These are phyloP conservation scores for Bryum argenteum DNA, from an alignment of 225 moss, liverwort and hornwort species.

Conservation along the genomic window DNA sequence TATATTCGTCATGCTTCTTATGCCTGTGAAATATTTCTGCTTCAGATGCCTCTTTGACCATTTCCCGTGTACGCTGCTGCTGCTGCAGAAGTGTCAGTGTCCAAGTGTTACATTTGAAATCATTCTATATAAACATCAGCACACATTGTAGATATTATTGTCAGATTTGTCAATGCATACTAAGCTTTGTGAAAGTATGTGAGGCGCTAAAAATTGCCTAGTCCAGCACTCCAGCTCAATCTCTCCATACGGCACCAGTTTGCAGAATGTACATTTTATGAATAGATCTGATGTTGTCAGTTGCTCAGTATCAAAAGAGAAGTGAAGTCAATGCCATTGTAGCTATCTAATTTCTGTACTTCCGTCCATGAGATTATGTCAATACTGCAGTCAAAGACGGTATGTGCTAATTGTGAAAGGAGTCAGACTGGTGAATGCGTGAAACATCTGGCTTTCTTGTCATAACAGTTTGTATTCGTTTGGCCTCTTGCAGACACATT, in stretches of 20 bases:
- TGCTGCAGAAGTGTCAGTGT: neutral
- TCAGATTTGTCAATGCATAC: neutral
- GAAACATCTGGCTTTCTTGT: constrained; percentile 35
- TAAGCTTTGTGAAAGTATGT: too few species aligned
- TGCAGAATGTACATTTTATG: neutral
- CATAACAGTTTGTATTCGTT: neutral
- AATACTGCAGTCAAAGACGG: neutral
- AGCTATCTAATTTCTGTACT: neutral
- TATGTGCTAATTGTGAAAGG: constrained; percentile 5
- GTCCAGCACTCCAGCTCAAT: constrained; percentile 15
- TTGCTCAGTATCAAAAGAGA: neutral
- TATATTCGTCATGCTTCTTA: neutral
- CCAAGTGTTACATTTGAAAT: neutral
- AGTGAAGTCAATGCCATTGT: constrained; percentile 1
- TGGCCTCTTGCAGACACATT: constrained; percentile 65
- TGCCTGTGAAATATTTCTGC: neutral
- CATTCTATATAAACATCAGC: constrained; percentile 8
- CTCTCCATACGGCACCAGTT: neutral
- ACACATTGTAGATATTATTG: neutral
- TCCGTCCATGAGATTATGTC: neutral
- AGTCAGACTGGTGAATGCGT: constrained; percentile 5
- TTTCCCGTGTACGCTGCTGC: constrained; percentile 11
- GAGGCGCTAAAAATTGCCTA: neutral
- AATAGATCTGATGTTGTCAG: neutral
- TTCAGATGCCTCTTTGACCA: constrained; percentile 7